A percentile compares a stretch with the other conserved stretches of the same genome.
Evolutionary conservation across 306 rosid genomes (phyloP).

Genomic region (Boehmeria nivea): DNA sequence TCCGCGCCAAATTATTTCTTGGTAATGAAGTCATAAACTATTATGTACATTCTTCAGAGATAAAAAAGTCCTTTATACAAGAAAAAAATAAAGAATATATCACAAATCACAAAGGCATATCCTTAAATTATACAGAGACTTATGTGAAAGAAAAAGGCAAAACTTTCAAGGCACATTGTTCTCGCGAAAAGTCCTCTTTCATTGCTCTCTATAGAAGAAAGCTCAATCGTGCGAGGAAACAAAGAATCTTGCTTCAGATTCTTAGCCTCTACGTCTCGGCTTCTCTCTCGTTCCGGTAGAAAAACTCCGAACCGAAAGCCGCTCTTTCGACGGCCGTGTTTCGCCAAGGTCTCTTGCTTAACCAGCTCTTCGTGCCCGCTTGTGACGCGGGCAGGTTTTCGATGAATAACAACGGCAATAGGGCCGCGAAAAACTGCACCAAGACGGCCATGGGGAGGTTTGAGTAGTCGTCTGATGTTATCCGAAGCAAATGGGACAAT

Average conservation of each 20-base stretch:
- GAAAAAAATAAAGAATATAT: too few relatives aligned
- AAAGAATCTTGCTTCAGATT: neutral
- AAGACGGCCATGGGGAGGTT: slow-evolving; percentile 55
- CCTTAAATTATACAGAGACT: too few relatives aligned
- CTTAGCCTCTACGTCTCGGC: slow-evolving; percentile 43
- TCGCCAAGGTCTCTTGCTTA: slow-evolving; percentile 55
- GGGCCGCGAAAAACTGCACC: slow-evolving; percentile 64
- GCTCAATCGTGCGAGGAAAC: neutral
- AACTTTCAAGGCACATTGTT: too few relatives aligned
- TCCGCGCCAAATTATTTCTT: too few relatives aligned
- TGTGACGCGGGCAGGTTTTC: slow-evolving; percentile 41
- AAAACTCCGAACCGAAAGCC: slow-evolving; percentile 33
- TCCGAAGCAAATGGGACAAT: slow-evolving; percentile 60
- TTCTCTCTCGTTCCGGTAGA: slow-evolving; percentile 62
- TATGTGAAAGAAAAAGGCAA: too few relatives aligned
- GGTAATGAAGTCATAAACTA: too few relatives aligned
- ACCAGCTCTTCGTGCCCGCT: slow-evolving; percentile 41
- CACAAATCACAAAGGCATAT: too few relatives aligned
- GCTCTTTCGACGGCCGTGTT: slow-evolving; percentile 74
- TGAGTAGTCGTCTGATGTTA: slow-evolving; percentile 58
- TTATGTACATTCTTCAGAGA: too few relatives aligned
- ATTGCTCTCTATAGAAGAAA: neutral
- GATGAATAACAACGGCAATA: slow-evolving; percentile 55
- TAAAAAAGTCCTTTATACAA: too few relatives aligned
- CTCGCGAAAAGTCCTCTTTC: too few relatives aligned